Conservation (phyloP, 1,139 yeast genomes). For the Geotrichum histeridarum region DNA sequence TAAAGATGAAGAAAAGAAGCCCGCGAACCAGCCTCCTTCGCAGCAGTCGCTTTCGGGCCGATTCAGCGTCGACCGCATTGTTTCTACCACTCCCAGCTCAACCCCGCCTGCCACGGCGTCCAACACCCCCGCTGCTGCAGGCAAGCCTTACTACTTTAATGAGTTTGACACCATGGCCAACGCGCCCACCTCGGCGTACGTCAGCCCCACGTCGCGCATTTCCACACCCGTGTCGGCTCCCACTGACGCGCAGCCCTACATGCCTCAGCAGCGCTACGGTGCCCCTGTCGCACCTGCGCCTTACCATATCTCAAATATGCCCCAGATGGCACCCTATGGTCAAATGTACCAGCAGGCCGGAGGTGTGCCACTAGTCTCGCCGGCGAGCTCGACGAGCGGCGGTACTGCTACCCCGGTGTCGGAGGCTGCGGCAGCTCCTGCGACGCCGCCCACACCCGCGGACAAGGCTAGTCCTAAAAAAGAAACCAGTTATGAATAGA, state of each 20-base stretch:
- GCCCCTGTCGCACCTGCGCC: conserved; percentile 15
- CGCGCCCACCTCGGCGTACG: neutral
- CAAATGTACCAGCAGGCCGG: conserved; percentile 13
- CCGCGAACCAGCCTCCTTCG: conserved; percentile 6
- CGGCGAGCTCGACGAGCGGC: conserved; percentile 7
- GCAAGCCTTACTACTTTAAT: conserved; percentile 12
- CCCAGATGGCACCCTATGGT: conserved; percentile 19
- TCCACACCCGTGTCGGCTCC: conserved; percentile 15
- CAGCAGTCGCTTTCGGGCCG: conserved; percentile 16
- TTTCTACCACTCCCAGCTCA: conserved; percentile 7
- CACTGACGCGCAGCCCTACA: conserved; percentile 4
- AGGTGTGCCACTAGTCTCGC: conserved; percentile 16
- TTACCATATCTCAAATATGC: conserved; percentile 8
- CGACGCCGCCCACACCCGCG: neutral
- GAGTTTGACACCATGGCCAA: conserved; percentile 1
- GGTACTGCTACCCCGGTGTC: neutral
- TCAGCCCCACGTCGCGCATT: conserved; percentile 16
- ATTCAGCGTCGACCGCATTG: conserved; percentile 17
- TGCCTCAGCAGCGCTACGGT: conserved; percentile 12
- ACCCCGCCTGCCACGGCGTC: conserved; percentile 3
- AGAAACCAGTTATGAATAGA: neutral
- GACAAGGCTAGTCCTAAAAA: neutral
- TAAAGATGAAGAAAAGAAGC: conserved; percentile 6
- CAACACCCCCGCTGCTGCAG: neutral
- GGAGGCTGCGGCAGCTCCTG: neutral